Conservation (phyloP, 192 early-diverging fungal species). For the Radiomyces spectabilis region DNA sequence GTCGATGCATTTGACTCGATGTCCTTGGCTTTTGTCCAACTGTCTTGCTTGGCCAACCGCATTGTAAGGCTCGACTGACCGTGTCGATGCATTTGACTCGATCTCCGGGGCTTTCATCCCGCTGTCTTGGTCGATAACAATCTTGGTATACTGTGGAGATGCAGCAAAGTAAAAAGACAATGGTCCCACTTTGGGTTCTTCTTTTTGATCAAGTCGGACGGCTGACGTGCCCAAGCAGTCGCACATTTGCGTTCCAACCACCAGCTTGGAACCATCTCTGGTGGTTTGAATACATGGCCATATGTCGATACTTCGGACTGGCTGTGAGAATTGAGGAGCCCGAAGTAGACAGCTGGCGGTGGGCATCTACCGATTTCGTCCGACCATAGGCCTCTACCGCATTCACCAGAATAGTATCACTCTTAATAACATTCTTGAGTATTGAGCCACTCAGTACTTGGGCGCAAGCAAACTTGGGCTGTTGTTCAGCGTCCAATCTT, state of each 20-base stretch:
- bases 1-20: slow-evolving; percentile 10
- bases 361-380: too few species aligned
- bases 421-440: slow-evolving; percentile 12
- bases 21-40: slow-evolving; percentile 18
- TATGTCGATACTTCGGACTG: too few species aligned
- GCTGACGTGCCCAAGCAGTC: slow-evolving; percentile 13
- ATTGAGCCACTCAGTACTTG: slow-evolving; percentile 15
- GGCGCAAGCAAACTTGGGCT: slow-evolving; percentile 9
- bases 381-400: slow-evolving; percentile 17
- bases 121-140: slow-evolving; percentile 15
- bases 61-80: too few species aligned
- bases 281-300: slow-evolving; percentile 8
- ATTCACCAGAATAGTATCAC: slow-evolving; percentile 10
- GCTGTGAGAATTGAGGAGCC: too few species aligned
- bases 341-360: too few species aligned
- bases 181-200: slow-evolving; percentile 6
- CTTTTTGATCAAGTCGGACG: slow-evolving; percentile 16
- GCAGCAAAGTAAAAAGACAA: slow-evolving; percentile 16
- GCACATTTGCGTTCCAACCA: slow-evolving; percentile 5
- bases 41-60: too few species aligned
- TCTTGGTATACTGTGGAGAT: slow-evolving; percentile 13
- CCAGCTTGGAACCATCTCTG: slow-evolving; percentile 10
- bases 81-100: too few species aligned
- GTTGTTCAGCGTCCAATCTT: slow-evolving; percentile 20
- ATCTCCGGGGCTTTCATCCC: too few species aligned